Evolutionary conservation across 2,329 filamentous ascomycete genomes (phyloP), one percentile per base, ranked within the genome.

Genomic region (Cladobotryum mycophilum): DNA sequence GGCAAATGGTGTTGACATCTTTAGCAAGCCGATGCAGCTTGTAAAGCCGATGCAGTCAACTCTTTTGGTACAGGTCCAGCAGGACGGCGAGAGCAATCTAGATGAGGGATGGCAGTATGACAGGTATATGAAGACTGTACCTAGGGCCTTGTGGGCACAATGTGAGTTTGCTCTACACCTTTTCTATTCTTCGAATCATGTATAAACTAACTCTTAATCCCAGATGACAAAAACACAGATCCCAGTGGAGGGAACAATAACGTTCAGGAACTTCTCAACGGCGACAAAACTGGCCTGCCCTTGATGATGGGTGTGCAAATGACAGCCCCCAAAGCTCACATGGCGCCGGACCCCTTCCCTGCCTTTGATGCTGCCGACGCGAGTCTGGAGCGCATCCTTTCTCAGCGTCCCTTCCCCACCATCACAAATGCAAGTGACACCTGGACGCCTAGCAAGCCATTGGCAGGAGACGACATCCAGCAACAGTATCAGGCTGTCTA

Each of bases 261-360:
- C 33, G 42, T 53, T 22, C n/a, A 22, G 7, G 41, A 53, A 4
- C 47, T 53, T 5, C 47, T 53, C 41, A 47, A 49, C 9, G 34
- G 22, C 42, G 37, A 49, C 17, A 14, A 18, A 1, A 40, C 37
- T 30, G 15, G 12, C 30, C 12, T 49, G 5, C 13, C 41, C 3
- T 42, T 53, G 8, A 47, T 53, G 51, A 49, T 37, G 36, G 51
- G 51, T 14, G 42, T 53, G 7, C 25, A 37, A 14, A 43, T 53
- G 30, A 49, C 36, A 1, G 47, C 46, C 13, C 51, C 51, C 9
- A 34, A 20, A 14, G 37, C 48, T 7, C 14, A 15, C 15, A 25
- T 46, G 30, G 22, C 48, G 8, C 43, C 36, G 2, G 48, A 51
- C 14, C 48, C 43, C 11, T 47, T 51, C 48, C 48, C 48, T 2